Base-by-base conservation (phyloP, 805 yeast species). In the Starmerella gropengiesseri region DNA sequence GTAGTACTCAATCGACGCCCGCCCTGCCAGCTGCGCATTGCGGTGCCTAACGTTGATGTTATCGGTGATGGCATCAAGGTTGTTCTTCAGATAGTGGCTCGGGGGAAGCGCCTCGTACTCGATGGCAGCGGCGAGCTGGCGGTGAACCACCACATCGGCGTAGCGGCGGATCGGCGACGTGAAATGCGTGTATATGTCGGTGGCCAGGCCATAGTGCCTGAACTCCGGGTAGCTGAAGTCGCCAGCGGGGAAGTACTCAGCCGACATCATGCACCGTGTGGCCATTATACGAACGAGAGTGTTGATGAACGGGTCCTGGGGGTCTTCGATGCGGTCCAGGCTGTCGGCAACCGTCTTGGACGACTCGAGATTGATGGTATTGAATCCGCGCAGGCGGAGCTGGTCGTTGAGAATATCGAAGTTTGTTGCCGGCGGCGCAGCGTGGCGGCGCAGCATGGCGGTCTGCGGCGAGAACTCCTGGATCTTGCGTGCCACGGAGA, bases 191-290 rank as follows among this genome's bases (percentile, higher is more conserved):
- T 91, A 91, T 35, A 91, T 91, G 54, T 87, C 96, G 40, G 89
- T 86, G 3, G 99, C 99, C 50, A 91, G 71, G 61, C 99, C 99
- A 62, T 91, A 91, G 69, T 91, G 99, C 49, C 80, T 76, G 68
- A 84, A 91, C 51, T 91, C 98, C 12, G 93, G 77, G 58, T 85
- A 84, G 8, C 94, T 82, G 56, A 71, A 84, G 13, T 81, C 77
- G 7, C 99, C 97, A 0, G 95, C 75, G 9, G 93, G 78, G 66
- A 91, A 91, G 59, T 91, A 91, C 60, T 89, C 96, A 2, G 99
- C 99, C 2, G 98, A 95, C 81, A 86, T 84, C 98, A 91, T 91
- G 64, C 97, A 89, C 56, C 99, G 74, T 0, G 99, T 91, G 7
- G 96, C 91, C 94, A 91, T 81, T 51, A 91, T 91, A 62, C 99